These are phyloP conservation scores for Conticribra weissflogii DNA, from an alignment of 108 stramenopile genomes.

Conservation along the genomic window DNA sequence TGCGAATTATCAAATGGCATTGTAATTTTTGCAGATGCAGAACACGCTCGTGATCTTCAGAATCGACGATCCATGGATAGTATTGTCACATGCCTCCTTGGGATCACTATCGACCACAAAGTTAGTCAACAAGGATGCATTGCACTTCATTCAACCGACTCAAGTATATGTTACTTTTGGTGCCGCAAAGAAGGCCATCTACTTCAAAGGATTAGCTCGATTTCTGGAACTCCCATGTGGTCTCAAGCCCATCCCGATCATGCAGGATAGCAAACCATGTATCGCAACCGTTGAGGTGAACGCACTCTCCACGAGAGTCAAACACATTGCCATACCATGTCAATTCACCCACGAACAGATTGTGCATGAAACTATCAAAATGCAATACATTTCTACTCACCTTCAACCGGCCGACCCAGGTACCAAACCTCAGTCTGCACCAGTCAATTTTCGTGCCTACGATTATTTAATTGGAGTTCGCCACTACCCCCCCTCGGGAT, in stretches of 20 bases:
- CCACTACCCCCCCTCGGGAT: slow-evolving; percentile 11
- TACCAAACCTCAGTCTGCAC: slow-evolving; percentile 11
- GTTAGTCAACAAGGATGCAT: slow-evolving; percentile 1
- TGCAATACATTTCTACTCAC: slow-evolving; percentile 3
- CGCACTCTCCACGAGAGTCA: slow-evolving; percentile 3
- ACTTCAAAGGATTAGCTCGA: not conserved
- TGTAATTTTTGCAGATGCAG: slow-evolving; percentile 1
- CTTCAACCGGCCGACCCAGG: slow-evolving; percentile 9
- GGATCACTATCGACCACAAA: not conserved
- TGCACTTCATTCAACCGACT: slow-evolving; percentile 5
- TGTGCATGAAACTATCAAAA: not conserved
- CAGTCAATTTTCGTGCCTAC: not conserved
- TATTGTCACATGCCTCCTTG: not conserved
- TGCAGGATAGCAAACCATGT: slow-evolving; percentile 16
- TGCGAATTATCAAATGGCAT: not conserved
- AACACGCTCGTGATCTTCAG: slow-evolving; percentile 15
- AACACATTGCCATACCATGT: slow-evolving; percentile 10
- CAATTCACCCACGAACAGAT: slow-evolving; percentile 3
- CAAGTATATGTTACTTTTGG: not conserved
- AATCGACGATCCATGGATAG: slow-evolving; percentile 6
- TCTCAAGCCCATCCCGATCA: slow-evolving; percentile 4
- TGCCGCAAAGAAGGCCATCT: not conserved
- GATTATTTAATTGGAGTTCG: slow-evolving; percentile 10
- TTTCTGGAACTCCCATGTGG: slow-evolving; percentile 1
- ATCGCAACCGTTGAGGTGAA: slow-evolving; percentile 5